Evolutionary conservation across 2,329 filamentous ascomycete genomes (phyloP), one percentile per base, ranked within the genome.

Genomic region (Colletotrichum gigasporum): DNA sequence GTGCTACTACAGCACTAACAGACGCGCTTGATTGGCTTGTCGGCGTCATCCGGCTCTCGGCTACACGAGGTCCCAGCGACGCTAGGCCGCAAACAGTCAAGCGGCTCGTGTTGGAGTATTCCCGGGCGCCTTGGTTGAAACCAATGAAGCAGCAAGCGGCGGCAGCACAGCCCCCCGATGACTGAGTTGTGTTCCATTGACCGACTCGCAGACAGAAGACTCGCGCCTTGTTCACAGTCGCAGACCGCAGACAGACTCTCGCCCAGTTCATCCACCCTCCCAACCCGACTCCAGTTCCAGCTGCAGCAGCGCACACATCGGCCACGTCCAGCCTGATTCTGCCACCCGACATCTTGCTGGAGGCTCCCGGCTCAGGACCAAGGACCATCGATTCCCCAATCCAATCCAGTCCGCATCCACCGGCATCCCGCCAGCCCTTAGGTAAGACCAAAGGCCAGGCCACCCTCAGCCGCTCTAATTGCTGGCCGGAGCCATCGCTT

Each of bases 361-460:
- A 37, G 9, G 10, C 34, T n/a, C 34, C 34, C 9, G 9, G 10
- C 34, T 10, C 34, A 9, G n/a, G 9, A 9, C 34, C 34, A 37
- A 37, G 10, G n/a, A 9, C 10, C 34, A n/a, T 37, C 34, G 9
- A n/a, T 37, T n/a, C 34, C n/a, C 34, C 34, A 10, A n/a, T 37
- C 34, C 34, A 37, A n/a, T 37, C 34, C 34, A 37, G 34, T 37
- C 34, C 34, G 9, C 34, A 9, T 37, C 34, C 34, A 10, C 34
- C 34, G 9, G 34, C 10, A 10, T n/a, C 34, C 9, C 10, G 10
- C n/a, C n/a, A 54, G 30, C 22, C 39, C 42, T 51, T 62, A 65
- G 62, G 56, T 65, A 65, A 65, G 62, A 65, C 50, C 50, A 51
- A 65, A 65, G 62, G 62, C 50, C 50, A 51, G 50, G n/a, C 56